phyloP scores from a whole-genome alignment of 768 basidiomycete species.

The Suillus placidus region DNA sequence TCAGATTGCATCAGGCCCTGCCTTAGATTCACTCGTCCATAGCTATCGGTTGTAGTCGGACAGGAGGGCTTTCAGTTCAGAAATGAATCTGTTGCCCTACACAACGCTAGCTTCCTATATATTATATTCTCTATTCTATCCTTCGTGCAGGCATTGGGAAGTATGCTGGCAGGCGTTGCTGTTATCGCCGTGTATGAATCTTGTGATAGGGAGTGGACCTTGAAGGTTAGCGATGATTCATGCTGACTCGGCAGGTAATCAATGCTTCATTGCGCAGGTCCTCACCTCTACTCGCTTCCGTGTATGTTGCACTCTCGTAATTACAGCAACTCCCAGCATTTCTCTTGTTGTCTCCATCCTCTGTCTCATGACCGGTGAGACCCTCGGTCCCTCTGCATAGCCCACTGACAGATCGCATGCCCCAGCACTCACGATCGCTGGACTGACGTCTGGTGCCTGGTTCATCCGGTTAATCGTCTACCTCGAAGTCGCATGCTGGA shows the following conservation, averaged over 20 bases:
- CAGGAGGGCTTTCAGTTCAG: neutral
- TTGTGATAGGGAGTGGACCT: constrained; percentile 9
- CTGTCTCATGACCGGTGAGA: constrained; percentile 7
- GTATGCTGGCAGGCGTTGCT: constrained; percentile 1
- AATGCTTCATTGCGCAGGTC: neutral
- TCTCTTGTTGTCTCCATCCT: constrained; percentile 7
- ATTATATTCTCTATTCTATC: constrained; percentile 3
- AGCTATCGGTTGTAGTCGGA: constrained; percentile 18
- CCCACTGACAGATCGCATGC: neutral
- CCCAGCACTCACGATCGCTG: neutral
- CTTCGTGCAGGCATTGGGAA: constrained; percentile 7
- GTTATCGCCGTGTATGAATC: constrained; percentile 5
- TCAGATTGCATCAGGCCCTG: constrained; percentile 69
- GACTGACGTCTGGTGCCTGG: neutral
- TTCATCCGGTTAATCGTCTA: neutral
- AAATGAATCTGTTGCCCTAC: constrained; percentile 3
- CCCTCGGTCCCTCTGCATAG: too few relatives aligned
- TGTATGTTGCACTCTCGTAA: neutral
- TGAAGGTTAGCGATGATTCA: neutral
- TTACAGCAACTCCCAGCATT: constrained; percentile 5
- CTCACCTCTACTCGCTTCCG: constrained; percentile 8
- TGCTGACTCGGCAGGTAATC: neutral
- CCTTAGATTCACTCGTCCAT: constrained; percentile 49
- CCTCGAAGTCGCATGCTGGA: constrained; percentile 1
- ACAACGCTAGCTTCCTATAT: neutral